These are phyloP conservation scores for Phaeosphaeria sp. DNA, from an alignment of 2,329 filamentous ascomycete genomes.

Conservation along the genomic window DNA sequence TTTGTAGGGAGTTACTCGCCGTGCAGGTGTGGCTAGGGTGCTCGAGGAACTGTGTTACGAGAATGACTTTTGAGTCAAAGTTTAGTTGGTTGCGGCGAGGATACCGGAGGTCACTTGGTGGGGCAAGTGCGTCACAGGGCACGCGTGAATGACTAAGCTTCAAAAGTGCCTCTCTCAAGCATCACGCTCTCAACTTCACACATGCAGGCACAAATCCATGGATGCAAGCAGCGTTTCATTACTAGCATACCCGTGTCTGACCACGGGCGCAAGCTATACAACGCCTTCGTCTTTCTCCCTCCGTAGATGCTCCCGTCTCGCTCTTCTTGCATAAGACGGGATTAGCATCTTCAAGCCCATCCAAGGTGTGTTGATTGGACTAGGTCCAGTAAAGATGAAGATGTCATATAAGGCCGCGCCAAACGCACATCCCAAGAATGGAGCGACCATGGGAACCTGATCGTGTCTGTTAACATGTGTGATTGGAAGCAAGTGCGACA, in stretches of 20 bases:
- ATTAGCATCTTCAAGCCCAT: conserved; percentile 65
- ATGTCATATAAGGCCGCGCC: conserved; percentile 41
- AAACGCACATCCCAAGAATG: conserved; percentile 63
- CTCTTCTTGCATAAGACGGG: conserved; percentile 28
- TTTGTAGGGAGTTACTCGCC: background rate
- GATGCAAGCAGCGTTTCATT: no score
- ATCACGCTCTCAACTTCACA: background rate
- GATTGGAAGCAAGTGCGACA: background rate
- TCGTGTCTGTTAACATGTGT: conserved; percentile 1
- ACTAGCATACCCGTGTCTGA: background rate
- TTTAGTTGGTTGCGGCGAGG: conserved; percentile 13
- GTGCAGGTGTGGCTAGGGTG: background rate
- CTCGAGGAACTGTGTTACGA: background rate
- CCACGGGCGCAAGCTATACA: conserved; percentile 15
- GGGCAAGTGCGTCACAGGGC: conserved; percentile 18
- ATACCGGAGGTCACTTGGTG: conserved; percentile 7
- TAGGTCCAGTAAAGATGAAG: conserved; percentile 70
- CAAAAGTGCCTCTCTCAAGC: background rate
- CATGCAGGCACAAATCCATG: no score
- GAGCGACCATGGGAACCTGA: conserved; percentile 74
- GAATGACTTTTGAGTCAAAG: conserved; percentile 18
- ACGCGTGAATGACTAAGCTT: conserved; percentile 19
- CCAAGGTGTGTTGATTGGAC: conserved; percentile 71
- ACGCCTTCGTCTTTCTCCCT: conserved; percentile 39
- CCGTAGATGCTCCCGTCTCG: conserved; percentile 24